Evolutionary conservation across 2,329 filamentous ascomycete genomes (phyloP).

Genomic region (Eutypella sp.): DNA sequence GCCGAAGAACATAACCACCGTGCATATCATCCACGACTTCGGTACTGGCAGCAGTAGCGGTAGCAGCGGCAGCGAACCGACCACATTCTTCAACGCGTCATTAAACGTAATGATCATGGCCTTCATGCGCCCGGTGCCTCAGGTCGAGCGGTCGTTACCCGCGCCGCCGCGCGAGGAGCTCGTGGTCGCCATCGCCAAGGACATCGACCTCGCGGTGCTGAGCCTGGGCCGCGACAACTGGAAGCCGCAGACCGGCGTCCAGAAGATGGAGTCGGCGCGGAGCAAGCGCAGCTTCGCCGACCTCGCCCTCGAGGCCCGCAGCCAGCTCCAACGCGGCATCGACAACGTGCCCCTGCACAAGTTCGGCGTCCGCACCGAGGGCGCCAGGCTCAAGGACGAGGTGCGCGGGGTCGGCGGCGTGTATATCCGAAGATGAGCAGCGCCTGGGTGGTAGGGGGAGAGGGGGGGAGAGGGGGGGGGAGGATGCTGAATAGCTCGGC

Average conservation of each 20-base stretch:
- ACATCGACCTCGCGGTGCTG: slow-evolving; percentile 38
- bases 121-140: slow-evolving; percentile 33
- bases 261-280: slow-evolving; percentile 32
- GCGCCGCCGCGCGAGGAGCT: slow-evolving; percentile 16
- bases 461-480: too few species aligned
- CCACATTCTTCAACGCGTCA: slow-evolving; percentile 39
- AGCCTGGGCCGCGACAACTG: slow-evolving; percentile 43
- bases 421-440: slow-evolving; percentile 36
- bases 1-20: slow-evolving; percentile 43
- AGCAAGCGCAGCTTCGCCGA: slow-evolving; percentile 39
- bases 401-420: slow-evolving; percentile 44
- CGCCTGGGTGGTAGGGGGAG: neutral
- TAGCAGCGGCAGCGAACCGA: slow-evolving; percentile 13
- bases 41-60: slow-evolving; percentile 22
- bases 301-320: slow-evolving; percentile 42
- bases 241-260: slow-evolving; percentile 35
- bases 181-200: slow-evolving; percentile 29
- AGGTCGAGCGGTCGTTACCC: too few species aligned
- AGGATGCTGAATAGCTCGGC: too few species aligned
- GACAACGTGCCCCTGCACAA: slow-evolving; percentile 56
- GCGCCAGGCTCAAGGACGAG: slow-evolving; percentile 42
- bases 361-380: slow-evolving; percentile 51
- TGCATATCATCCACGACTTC: slow-evolving; percentile 51
- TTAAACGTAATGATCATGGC: slow-evolving; percentile 57
- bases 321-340: slow-evolving; percentile 47